phyloP scores from a whole-genome alignment of 2,329 filamentous ascomycete genomes.

The Cylindrodendrum hubeiense region DNA sequence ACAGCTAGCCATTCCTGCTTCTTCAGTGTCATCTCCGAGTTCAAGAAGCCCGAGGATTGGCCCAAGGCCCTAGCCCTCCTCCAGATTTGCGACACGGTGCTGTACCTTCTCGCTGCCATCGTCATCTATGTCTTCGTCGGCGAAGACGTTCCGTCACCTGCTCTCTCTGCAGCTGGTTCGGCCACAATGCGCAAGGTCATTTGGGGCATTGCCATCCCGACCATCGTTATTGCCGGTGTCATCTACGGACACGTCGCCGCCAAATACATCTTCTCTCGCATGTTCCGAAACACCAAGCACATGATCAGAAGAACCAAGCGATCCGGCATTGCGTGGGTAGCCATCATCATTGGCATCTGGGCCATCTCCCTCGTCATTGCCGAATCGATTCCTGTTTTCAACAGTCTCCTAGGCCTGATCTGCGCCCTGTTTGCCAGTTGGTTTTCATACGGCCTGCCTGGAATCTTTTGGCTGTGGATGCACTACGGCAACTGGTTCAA shows the following conservation, averaged over 20 bases:
- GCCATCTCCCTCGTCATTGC: slow-evolving; percentile 75
- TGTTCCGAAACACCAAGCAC: slow-evolving; percentile 71
- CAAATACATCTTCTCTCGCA: slow-evolving; percentile 74
- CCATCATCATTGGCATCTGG: slow-evolving; percentile 68
- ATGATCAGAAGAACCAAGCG: slow-evolving; percentile 62
- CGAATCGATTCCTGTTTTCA: slow-evolving; percentile 77
- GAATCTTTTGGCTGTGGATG: slow-evolving; percentile 62
- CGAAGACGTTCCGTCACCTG: slow-evolving; percentile 71
- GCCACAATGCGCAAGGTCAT: slow-evolving; percentile 70
- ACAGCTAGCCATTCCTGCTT: slow-evolving; percentile 73
- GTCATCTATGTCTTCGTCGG: slow-evolving; percentile 79
- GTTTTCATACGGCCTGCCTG: slow-evolving; percentile 70
- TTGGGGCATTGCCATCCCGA: slow-evolving; percentile 77
- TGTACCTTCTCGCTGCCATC: slow-evolving; percentile 74
- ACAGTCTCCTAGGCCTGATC: slow-evolving; percentile 73
- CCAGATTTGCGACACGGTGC: slow-evolving; percentile 67
- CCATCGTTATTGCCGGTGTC: slow-evolving; percentile 78
- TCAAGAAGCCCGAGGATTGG: slow-evolving; percentile 65
- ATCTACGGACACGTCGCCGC: slow-evolving; percentile 76
- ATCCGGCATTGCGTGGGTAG: slow-evolving; percentile 69
- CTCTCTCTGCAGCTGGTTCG: slow-evolving; percentile 70
- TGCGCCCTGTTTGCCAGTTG: slow-evolving; percentile 73
- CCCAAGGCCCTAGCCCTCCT: slow-evolving; percentile 62
- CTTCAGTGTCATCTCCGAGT: slow-evolving; percentile 74
- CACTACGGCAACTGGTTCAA: slow-evolving; percentile 56